These are phyloP conservation scores for Huntiella omanensis DNA, from an alignment of 2,329 filamentous ascomycete species.

Conservation along the genomic window DNA sequence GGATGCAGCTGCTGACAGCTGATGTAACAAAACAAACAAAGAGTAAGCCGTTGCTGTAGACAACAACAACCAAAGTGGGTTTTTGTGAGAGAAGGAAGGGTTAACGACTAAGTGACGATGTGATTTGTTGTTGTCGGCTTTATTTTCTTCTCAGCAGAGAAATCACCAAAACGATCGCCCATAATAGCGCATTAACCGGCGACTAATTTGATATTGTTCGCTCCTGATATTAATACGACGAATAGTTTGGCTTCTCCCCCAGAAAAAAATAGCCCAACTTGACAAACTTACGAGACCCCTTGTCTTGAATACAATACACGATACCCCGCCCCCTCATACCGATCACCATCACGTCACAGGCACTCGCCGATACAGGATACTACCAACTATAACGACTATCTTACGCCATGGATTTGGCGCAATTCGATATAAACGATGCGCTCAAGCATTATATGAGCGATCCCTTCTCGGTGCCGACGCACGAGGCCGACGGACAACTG, in stretches of 20 bases:
- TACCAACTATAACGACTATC: constrained; percentile 10
- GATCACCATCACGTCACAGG: neutral
- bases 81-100: neutral
- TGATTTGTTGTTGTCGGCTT: neutral
- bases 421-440: constrained; percentile 91
- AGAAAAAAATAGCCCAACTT: no score
- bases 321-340: constrained; percentile 4
- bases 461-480: constrained; percentile 61
- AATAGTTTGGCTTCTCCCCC: no score
- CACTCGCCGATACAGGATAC: neutral
- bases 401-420: constrained; percentile 48
- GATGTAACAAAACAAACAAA: constrained; percentile 18
- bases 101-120: neutral
- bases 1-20: neutral
- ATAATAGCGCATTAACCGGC: no score
- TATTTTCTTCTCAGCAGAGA: neutral
- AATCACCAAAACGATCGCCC: neutral
- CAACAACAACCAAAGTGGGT: constrained; percentile 4
- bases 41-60: constrained; percentile 8
- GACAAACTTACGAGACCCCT: neutral
- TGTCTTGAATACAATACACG: neutral
- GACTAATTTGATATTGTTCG: no score
- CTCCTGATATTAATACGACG: no score
- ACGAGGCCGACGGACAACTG: constrained; percentile 66
- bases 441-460: constrained; percentile 96